Conservation (phyloP, 768 basidiomycete species). For the Sutorius australiensis region DNA sequence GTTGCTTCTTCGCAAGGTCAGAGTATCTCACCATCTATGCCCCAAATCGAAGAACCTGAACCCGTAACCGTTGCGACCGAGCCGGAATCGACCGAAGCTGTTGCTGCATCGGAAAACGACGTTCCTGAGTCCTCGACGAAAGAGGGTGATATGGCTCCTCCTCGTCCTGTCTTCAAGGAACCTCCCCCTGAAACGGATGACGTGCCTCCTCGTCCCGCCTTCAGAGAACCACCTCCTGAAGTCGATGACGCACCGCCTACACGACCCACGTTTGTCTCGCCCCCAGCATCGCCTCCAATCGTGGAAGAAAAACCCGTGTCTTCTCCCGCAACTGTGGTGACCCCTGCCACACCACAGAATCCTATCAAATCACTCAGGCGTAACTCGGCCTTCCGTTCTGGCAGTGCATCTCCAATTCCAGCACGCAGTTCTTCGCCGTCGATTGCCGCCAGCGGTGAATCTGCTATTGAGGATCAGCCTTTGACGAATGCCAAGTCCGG, state of each 20-base stretch:
- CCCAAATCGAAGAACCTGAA: conserved; percentile 21
- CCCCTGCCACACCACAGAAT: conserved; percentile 50
- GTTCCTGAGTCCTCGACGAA: conserved; percentile 1
- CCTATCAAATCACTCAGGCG: conserved; percentile 42
- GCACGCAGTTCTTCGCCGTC: conserved; percentile 46
- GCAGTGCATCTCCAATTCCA: conserved; percentile 31
- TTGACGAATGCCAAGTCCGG: conserved; percentile 32
- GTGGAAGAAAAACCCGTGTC: conserved; percentile 22
- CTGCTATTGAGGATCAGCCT: conserved; percentile 30
- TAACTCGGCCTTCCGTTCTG: conserved; percentile 32
- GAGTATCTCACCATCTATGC: conserved; percentile 11
- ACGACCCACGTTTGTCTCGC: conserved; percentile 18
- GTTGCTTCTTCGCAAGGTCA: conserved; percentile 34
- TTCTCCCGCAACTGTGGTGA: conserved; percentile 35
- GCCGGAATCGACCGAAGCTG: conserved; percentile 11
- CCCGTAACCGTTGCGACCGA: conserved; percentile 13
- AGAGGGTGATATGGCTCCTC: conserved; percentile 19
- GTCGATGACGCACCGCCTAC: conserved; percentile 35
- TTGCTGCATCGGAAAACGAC: not conserved
- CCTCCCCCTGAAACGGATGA: conserved; percentile 46
- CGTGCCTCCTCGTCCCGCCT: conserved; percentile 40
- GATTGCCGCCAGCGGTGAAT: conserved; percentile 22
- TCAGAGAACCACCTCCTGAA: conserved; percentile 65
- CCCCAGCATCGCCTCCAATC: conserved; percentile 24
- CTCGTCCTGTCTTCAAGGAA: conserved; percentile 55